Evolutionary conservation across 768 basidiomycete genomes (phyloP).

Genomic region (Phaffia australis): DNA sequence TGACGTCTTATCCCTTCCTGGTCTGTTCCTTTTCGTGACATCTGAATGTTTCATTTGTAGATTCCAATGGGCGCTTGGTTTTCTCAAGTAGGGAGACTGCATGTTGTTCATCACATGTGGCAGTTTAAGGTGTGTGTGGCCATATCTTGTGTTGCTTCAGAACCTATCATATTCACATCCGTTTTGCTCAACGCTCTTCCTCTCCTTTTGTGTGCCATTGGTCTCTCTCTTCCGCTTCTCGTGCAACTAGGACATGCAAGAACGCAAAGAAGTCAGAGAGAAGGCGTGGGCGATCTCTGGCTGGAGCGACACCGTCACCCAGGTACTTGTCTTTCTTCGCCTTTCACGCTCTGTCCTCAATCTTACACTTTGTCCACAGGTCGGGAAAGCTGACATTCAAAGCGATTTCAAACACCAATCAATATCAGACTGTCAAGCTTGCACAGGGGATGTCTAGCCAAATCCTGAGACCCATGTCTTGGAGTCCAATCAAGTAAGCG

Average conservation of each 20-base stretch:
- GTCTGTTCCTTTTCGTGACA: not conserved
- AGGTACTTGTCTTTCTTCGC: constrained; percentile 47
- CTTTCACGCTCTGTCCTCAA: not conserved
- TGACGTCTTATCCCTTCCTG: not conserved
- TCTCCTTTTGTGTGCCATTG: not conserved
- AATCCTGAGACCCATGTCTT: constrained; percentile 66
- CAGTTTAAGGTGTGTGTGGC: constrained; percentile 47
- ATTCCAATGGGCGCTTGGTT: constrained; percentile 38
- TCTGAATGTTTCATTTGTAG: constrained; percentile 16
- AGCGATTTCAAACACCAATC: not conserved
- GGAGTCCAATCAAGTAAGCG: constrained; percentile 68
- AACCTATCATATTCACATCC: constrained; percentile 6
- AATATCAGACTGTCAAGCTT: constrained; percentile 68
- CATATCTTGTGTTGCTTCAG: not conserved
- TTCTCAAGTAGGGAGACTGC: constrained; percentile 40
- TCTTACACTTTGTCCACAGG: constrained; percentile 27
- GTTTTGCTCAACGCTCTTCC: constrained; percentile 12
- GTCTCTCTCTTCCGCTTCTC: constrained; percentile 25
- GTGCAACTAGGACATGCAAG: constrained; percentile 50
- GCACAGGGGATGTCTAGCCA: constrained; percentile 76
- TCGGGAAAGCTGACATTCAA: not conserved
- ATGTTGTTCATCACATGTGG: constrained; percentile 50
- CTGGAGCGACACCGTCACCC: constrained; percentile 88
- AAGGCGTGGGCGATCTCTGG: constrained; percentile 89
- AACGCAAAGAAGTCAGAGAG: constrained; percentile 71